Conservation (phyloP, 2,329 filamentous ascomycete genomes). For the Pestalotiopsis sp. region DNA sequence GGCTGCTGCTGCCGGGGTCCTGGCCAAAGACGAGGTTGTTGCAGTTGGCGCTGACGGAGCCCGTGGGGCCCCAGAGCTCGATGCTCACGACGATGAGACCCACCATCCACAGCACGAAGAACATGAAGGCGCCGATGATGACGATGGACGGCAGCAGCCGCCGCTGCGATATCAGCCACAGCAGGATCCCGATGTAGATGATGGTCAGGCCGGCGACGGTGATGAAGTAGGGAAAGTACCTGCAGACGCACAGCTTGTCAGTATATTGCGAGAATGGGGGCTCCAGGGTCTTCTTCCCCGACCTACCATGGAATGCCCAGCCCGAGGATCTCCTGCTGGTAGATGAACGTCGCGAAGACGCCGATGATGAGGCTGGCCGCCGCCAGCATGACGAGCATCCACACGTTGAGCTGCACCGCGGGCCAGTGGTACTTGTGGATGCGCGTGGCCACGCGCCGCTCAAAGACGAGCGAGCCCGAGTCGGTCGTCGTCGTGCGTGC, state of each 20-base stretch:
- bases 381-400: slow-evolving; percentile 66
- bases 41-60: slow-evolving; percentile 61
- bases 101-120: slow-evolving; percentile 69
- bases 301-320: slow-evolving; percentile 61
- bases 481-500: slow-evolving; percentile 39
- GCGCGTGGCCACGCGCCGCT: slow-evolving; percentile 39
- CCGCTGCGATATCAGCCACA: slow-evolving; percentile 62
- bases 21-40: slow-evolving; percentile 56
- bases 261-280: neutral
- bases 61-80: slow-evolving; percentile 62
- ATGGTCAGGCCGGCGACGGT: slow-evolving; percentile 60
- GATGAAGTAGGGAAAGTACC: slow-evolving; percentile 70
- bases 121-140: slow-evolving; percentile 63
- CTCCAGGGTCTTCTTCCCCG: too few relatives aligned
- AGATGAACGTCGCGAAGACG: slow-evolving; percentile 60
- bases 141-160: slow-evolving; percentile 62
- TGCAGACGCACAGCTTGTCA: slow-evolving; percentile 25
- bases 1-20: slow-evolving; percentile 50
- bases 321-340: slow-evolving; percentile 55
- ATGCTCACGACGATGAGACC: slow-evolving; percentile 62
- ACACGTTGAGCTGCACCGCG: slow-evolving; percentile 64
- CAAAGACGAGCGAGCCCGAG: slow-evolving; percentile 42
- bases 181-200: slow-evolving; percentile 63
- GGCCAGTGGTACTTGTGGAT: slow-evolving; percentile 68
- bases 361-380: slow-evolving; percentile 60